phyloP scores from a whole-genome alignment of 148 eudicot genomes.

The Dysphania ambrosioides region DNA sequence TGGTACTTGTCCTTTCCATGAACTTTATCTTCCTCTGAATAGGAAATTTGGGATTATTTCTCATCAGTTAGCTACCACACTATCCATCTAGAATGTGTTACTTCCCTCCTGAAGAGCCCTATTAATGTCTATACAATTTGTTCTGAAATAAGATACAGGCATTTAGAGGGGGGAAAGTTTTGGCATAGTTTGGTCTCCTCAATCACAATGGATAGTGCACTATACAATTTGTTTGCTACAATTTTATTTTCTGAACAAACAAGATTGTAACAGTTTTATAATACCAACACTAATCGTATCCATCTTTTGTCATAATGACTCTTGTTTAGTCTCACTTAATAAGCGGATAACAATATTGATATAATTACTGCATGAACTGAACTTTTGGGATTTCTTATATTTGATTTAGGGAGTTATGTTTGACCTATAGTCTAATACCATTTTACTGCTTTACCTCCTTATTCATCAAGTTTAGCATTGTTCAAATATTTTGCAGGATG shows the following conservation, averaged over 20 bases:
- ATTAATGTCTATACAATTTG: no score
- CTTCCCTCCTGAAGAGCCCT: no score
- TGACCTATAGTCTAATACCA: neutral
- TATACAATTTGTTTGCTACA: no score
- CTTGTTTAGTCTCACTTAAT: neutral
- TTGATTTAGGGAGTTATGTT: neutral
- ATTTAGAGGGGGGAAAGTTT: no score
- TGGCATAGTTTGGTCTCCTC: no score
- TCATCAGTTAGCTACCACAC: neutral
- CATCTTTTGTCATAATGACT: neutral
- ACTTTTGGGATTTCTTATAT: neutral
- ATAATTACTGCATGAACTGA: neutral
- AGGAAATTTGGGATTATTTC: neutral
- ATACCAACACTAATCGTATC: neutral
- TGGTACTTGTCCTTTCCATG: neutral
- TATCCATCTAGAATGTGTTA: no score
- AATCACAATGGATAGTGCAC: no score
- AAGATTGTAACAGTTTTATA: neutral
- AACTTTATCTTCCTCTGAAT: neutral
- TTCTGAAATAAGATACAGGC: no score
- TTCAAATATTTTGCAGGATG: constrained; percentile 12
- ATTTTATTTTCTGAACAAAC: no score
- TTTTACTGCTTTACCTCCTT: neutral
- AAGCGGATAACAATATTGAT: neutral
- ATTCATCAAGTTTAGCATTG: neutral